Conservation (phyloP, 768 basidiomycete genomes). For the Lanmaoa pseudosensibilis region DNA sequence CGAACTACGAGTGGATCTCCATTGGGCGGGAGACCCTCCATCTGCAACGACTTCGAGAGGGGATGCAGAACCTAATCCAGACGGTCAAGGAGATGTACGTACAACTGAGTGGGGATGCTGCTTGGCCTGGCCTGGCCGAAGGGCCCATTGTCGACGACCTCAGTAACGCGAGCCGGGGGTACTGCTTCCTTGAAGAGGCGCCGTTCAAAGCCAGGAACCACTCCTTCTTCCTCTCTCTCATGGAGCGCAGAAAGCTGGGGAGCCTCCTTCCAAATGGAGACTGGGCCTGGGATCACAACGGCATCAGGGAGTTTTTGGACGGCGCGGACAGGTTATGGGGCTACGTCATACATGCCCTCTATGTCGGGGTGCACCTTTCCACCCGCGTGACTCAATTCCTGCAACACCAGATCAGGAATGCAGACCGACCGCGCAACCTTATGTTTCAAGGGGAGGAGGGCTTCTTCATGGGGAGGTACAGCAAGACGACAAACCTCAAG, state of each 20-base stretch:
- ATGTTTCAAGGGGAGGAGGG: slow-evolving; percentile 8
- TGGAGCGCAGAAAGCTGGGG: background rate
- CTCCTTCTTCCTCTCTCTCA: background rate
- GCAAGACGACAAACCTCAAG: slow-evolving; percentile 7
- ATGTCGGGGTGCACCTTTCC: slow-evolving; percentile 1
- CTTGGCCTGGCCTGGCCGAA: too few relatives aligned
- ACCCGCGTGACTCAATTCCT: slow-evolving; percentile 1
- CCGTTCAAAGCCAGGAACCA: background rate
- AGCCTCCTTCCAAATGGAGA: background rate
- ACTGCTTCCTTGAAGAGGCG: background rate
- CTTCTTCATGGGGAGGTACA: slow-evolving; percentile 5
- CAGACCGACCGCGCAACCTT: slow-evolving; percentile 1
- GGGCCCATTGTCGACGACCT: background rate
- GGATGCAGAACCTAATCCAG: background rate
- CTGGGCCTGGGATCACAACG: background rate
- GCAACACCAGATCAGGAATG: slow-evolving; percentile 6
- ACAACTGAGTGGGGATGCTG: background rate
- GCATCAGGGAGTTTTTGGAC: background rate
- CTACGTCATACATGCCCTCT: background rate
- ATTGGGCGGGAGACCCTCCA: background rate
- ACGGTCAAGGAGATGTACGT: background rate
- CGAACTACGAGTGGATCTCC: background rate
- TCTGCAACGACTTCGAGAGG: background rate
- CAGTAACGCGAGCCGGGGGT: background rate
- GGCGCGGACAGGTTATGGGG: slow-evolving; percentile 1